Evolutionary conservation across 352 stramenopile species (phyloP), one percentile per base, ranked within the genome.

Genomic region (Blastocystis hominis): DNA sequence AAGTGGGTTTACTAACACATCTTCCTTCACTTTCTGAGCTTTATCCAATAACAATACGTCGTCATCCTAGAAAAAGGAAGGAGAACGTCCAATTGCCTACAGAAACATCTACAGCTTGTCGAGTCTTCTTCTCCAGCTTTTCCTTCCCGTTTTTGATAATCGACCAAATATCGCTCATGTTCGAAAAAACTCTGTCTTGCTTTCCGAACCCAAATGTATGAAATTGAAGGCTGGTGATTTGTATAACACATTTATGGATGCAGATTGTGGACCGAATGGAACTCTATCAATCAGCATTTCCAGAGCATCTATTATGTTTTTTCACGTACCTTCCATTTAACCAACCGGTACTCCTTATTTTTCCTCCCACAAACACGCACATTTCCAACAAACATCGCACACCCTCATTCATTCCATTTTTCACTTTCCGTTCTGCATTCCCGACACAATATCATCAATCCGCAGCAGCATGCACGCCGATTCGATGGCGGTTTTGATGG

Each of bases 371-470:
- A 30, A 30, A 30, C 24, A 30, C 24, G 24, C 24, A 30, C 24
- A 30, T 30, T 30, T 30, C 24, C 24, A 30, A 30, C 24, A 30
- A 30, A 30, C 24, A 30, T 30, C 24, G 24, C 24, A 30, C 24
- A 30, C 24, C 24, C 24, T 30, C 24, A 30, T 30, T 30, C 24
- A 30, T 30, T 30, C 24, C 24, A 30, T 30, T 30, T 30, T 30
- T 30, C 24, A 84, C 89, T 96, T 95, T 91, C 94, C 94, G 90
- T 98, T 98, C 86, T 97, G 97, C 72, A 98, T 94, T 54, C 97
- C 97, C 69, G 95, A 98, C 44, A 99, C 97, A 90, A 99, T 98
- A 91, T 99, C 97, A 91, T 99, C 97, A 91, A 99, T 99, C 86
- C 97, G 94, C 88, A 96, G 90, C 86, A 97, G 91, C 92, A 90